These are phyloP conservation scores for Lecanicillium sp. DNA, from an alignment of 2,329 filamentous ascomycete species.

Conservation along the genomic window DNA sequence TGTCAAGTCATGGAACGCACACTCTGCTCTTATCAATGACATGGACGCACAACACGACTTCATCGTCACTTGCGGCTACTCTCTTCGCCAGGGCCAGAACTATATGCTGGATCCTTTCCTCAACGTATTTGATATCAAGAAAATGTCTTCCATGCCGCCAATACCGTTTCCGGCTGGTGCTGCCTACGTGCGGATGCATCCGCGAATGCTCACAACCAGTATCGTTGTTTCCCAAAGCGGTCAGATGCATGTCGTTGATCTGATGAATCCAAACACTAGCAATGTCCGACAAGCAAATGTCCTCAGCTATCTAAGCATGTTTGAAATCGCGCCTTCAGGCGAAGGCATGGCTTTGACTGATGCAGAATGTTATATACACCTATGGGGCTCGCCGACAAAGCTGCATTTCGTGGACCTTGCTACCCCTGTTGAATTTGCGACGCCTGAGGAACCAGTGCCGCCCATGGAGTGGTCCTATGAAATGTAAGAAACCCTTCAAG, in stretches of 20 bases:
- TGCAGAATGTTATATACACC: conserved; percentile 66
- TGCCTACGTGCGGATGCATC: conserved; percentile 93
- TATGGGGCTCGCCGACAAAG: conserved; percentile 84
- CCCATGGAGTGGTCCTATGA: conserved; percentile 63
- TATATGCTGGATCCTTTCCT: conserved; percentile 87
- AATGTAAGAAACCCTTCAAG: conserved; percentile 39
- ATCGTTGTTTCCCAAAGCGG: conserved; percentile 89
- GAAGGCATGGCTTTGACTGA: conserved; percentile 79
- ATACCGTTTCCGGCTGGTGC: conserved; percentile 90
- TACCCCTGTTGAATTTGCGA: conserved; percentile 69
- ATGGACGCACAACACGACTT: conserved; percentile 97
- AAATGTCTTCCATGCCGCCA: conserved; percentile 75
- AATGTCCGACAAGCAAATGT: conserved; percentile 79
- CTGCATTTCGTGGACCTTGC: conserved; percentile 79
- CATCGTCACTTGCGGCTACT: conserved; percentile 91
- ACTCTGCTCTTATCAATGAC: conserved; percentile 82
- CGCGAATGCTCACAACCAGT: conserved; percentile 87
- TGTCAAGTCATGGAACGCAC: conserved; percentile 83
- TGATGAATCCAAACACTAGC: conserved; percentile 86
- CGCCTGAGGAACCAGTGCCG: conserved; percentile 49
- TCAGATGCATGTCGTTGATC: conserved; percentile 90
- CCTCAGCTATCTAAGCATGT: conserved; percentile 62
- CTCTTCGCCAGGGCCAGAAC: conserved; percentile 61
- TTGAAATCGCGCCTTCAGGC: conserved; percentile 82
- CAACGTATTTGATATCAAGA: conserved; percentile 93